Conservation (phyloP, 1,284 basidiomycete species). For the Coriolopsis trogii region DNA sequence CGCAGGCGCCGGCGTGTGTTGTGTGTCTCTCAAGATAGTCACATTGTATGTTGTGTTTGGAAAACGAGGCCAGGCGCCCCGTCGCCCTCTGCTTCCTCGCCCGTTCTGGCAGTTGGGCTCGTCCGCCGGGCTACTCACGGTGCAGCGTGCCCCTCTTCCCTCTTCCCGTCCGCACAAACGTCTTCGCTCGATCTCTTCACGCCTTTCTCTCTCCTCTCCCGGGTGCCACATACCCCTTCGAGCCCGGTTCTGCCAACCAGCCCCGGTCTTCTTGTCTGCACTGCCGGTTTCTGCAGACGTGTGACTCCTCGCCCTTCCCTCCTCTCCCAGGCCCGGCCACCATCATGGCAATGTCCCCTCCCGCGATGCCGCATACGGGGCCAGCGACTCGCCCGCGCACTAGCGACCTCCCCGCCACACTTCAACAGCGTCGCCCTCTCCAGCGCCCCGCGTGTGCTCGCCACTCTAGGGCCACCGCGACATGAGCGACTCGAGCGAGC, state of each 20-base stretch:
- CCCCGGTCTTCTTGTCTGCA: slow-evolving; percentile 22
- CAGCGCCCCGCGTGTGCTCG: too few species aligned
- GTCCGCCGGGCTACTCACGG: slow-evolving; percentile 7
- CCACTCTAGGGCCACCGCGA: too few species aligned
- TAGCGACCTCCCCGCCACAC: too few species aligned
- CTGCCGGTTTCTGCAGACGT: slow-evolving; percentile 22
- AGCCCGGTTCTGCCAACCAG: slow-evolving; percentile 25
- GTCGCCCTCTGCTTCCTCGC: background rate
- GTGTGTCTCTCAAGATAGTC: slow-evolving; percentile 25
- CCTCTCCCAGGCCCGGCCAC: slow-evolving; percentile 20
- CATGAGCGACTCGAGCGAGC: too few species aligned
- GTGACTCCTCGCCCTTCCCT: slow-evolving; percentile 17
- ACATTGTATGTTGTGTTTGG: slow-evolving; percentile 27
- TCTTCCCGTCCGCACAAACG: slow-evolving; percentile 15
- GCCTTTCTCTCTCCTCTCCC: slow-evolving; percentile 13
- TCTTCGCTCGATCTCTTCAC: too few species aligned
- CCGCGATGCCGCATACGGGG: slow-evolving; percentile 13
- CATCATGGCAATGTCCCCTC: slow-evolving; percentile 21
- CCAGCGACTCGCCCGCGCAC: too few species aligned
- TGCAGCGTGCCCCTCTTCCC: slow-evolving; percentile 20
- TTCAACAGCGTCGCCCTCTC: too few species aligned
- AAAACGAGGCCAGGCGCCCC: slow-evolving; percentile 13
- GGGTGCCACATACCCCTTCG: slow-evolving; percentile 25
- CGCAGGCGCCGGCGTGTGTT: slow-evolving; percentile 23
- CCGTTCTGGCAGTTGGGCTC: background rate